Conservation (phyloP, 208 protist genomes). For the Trypanosoma scelopori region DNA sequence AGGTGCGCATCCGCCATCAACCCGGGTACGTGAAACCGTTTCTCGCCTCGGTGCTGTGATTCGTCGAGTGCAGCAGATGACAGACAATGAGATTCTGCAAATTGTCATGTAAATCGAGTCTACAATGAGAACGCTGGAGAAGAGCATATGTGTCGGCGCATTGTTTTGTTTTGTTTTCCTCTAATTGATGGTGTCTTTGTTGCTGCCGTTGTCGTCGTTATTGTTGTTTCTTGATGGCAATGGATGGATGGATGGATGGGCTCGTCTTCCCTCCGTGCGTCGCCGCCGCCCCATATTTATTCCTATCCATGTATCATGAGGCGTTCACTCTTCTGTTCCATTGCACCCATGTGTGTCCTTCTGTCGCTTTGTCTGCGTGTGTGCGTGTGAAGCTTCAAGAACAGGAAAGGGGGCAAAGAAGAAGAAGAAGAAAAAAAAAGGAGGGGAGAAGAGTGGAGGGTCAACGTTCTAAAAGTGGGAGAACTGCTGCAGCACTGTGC, state of each 20-base stretch:
- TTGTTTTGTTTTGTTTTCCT: conserved; percentile 6
- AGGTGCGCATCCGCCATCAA: background rate
- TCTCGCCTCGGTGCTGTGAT: conserved; percentile 46
- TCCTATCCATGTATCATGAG: too few relatives aligned
- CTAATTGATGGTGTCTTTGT: too few relatives aligned
- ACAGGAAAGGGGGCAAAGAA: background rate
- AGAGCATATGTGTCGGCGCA: background rate
- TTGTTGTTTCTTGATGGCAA: too few relatives aligned
- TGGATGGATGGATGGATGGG: too few relatives aligned
- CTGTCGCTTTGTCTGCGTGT: conserved; percentile 17
- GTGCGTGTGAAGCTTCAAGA: conserved; percentile 3
- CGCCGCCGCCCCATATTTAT: too few relatives aligned
- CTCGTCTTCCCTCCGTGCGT: too few relatives aligned
- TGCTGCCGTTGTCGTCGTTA: background rate
- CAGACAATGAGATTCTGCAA: conserved; percentile 38
- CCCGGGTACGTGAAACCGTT: conserved; percentile 18
- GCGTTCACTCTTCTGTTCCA: background rate
- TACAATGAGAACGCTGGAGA: background rate
- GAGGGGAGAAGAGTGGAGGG: too few relatives aligned
- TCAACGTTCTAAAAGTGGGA: background rate
- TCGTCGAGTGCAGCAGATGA: conserved; percentile 54
- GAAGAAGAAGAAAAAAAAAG: conserved; percentile 7
- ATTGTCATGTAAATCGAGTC: conserved; percentile 29
- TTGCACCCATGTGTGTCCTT: background rate
- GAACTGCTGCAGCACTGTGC: background rate